phyloP scores from a whole-genome alignment of 164 flowering plant genomes.

The Hamamelis virginiana region DNA sequence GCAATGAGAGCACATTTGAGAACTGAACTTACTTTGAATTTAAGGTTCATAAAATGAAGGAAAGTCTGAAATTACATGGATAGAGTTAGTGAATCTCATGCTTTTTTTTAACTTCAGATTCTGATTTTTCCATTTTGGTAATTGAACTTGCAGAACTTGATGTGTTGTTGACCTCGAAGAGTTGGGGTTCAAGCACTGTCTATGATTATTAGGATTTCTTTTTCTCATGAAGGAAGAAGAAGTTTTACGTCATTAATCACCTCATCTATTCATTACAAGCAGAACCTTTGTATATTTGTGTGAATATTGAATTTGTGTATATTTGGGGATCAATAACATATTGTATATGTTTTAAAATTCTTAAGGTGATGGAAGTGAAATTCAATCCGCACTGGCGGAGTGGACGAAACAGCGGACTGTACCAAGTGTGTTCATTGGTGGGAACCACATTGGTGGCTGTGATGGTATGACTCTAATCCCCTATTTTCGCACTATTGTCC shows the following conservation, averaged over 20 bases:
- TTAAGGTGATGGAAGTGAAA: slow-evolving; percentile 64
- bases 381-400: slow-evolving; percentile 58
- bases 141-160: too few relatives aligned
- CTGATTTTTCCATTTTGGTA: too few relatives aligned
- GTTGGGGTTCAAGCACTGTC: too few relatives aligned
- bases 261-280: neutral
- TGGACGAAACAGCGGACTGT: slow-evolving; percentile 73
- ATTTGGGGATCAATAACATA: neutral
- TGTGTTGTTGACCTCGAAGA: too few relatives aligned
- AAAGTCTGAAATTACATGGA: too few relatives aligned
- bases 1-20: too few relatives aligned
- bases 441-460: slow-evolving; percentile 82
- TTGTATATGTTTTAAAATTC: neutral
- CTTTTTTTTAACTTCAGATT: too few relatives aligned
- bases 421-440: slow-evolving; percentile 76
- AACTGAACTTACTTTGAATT: too few relatives aligned
- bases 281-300: neutral
- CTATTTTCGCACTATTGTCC: neutral
- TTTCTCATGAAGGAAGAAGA: neutral
- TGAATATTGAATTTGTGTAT: neutral
- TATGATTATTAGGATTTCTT: too few relatives aligned
- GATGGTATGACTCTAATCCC: slow-evolving; percentile 39
- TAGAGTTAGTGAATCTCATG: too few relatives aligned
- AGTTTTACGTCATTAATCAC: neutral
- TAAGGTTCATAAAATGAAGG: too few relatives aligned